Evolutionary conservation across 2,329 filamentous ascomycete genomes (phyloP), one percentile per base, ranked within the genome.

Genomic region (Penicillium sp.): DNA sequence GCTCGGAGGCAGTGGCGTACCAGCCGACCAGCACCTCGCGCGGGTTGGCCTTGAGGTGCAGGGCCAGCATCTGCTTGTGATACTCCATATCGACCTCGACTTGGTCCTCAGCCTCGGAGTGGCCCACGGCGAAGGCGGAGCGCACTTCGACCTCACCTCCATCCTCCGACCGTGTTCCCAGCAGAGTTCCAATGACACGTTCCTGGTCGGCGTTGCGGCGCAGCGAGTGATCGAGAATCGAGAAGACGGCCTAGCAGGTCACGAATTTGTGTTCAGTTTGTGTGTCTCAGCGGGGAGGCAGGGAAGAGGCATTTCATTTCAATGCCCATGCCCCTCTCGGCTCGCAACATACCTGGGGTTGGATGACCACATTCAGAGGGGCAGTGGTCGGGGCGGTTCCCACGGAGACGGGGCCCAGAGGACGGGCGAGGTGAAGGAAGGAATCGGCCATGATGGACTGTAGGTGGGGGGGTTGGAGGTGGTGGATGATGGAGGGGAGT

Each of bases 41-140:
- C 47, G 94, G 94, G 76, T 92, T 90, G 54, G 92, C 93, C 79
- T 93, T 93, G 66, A 97, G 87, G 75, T 96, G 93, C 67, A 99
- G 82, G 56, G 90, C 89, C 54, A 97, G 87, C 94, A 99, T 99
- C 77, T 93, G 92, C 85, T 97, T 97, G 81, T 99, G 94, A 79
- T 97, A 99, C 79, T 99, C 94, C 84, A 99, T 96, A 75, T 99
- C 94, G 62, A 99, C 94, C 79, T 99, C 94, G 69, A 99, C 94
- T 79, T 99, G 94, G 78, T 99, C 94, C 74, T 92, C 90, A 66
- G 93, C 96, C 80, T 99, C 94, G 66, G 93, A 97, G 81, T 99
- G 94, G 64, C 93, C 92, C 71, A 99, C 96, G 65, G 94, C 94
- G 75, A 99, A 99, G 80, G 91, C 93, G 72, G 91, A 95, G 72